These are phyloP conservation scores for Mortierella sp. DNA, from an alignment of 371 early-diverging fungal genomes.

Conservation along the genomic window DNA sequence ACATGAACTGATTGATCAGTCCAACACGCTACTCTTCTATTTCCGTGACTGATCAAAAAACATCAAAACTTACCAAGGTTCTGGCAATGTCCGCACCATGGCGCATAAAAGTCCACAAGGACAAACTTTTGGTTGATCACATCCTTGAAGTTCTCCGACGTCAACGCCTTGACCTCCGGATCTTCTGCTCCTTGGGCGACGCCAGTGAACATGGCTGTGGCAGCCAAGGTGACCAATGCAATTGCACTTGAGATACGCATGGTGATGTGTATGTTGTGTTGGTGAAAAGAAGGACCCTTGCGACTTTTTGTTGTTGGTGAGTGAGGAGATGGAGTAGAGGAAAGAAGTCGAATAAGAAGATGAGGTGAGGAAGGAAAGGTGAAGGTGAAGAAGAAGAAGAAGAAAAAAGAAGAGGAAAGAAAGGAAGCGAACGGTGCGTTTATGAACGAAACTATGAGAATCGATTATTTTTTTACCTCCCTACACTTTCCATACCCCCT, in stretches of 20 bases:
- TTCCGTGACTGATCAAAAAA: not conserved
- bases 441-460: not conserved
- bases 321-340: not conserved
- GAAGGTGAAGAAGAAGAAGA: not conserved
- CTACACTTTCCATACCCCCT: not conserved
- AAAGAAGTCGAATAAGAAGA: not conserved
- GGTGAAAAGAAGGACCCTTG: not conserved
- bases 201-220: constrained; percentile 10
- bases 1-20: not conserved
- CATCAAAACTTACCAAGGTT: constrained; percentile 63
- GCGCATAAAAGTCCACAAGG: constrained; percentile 94
- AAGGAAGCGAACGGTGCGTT: not conserved
- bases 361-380: not conserved
- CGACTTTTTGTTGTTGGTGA: not conserved
- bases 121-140: constrained; percentile 74
- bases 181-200: not conserved
- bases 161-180: constrained; percentile 71
- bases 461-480: not conserved
- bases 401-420: not conserved
- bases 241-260: constrained; percentile 37
- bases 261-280: not conserved
- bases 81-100: constrained; percentile 96
- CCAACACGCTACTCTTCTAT: not conserved
- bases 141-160: constrained; percentile 71
- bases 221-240: constrained; percentile 23